Base-by-base conservation (phyloP, 805 yeast genomes). In the Metschnikowia continentalis region DNA sequence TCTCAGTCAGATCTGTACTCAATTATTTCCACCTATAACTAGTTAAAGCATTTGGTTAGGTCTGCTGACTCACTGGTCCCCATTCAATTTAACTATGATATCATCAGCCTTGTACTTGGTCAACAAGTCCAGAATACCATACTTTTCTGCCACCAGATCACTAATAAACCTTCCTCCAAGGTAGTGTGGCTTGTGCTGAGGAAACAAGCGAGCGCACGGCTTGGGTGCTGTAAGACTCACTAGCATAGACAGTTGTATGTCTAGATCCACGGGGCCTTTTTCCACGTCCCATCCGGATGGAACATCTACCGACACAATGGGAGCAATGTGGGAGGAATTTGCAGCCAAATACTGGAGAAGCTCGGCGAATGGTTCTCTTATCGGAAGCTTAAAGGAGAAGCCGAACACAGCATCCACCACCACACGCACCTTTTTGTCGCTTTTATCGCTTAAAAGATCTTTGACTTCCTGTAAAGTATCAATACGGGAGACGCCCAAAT, bases 251-350 rank as follows among this genome's bases (percentile, higher is more conserved):
- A 97, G 96, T 23, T 72, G 72, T 50, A 87, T 78, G 23, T 64
- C 66, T 17, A 67, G 67, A 1, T 66, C 68, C 1, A 53, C 61
- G 0, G 72, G 67, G 0, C 99, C 99, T 6, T 77, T 62, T 61
- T 94, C 96, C 10, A 94, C 98, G 62, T 91, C 92, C 99, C 99
- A 94, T 0, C 97, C 96, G 2, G 96, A 87, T 0, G 99, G 99
- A 43, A 92, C 81, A 66, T 94, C 99, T 2, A 94, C 88, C 0
- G 95, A 81, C 0, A 88, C 78, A 1, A 90, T 79, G 1, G 91
- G 92, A 2, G 81, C 59, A 61, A 75, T n/a, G 59, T 60, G 49
- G 78, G 70, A 7, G 77, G 78, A 14, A 43, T 61, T 56, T 57
- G 59, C 52, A 7, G 61, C 49, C 51, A 73, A 56, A 45, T 47